Evolutionary conservation across 441 rosid genomes (phyloP).

Genomic region (Euphorbia corollata): DNA sequence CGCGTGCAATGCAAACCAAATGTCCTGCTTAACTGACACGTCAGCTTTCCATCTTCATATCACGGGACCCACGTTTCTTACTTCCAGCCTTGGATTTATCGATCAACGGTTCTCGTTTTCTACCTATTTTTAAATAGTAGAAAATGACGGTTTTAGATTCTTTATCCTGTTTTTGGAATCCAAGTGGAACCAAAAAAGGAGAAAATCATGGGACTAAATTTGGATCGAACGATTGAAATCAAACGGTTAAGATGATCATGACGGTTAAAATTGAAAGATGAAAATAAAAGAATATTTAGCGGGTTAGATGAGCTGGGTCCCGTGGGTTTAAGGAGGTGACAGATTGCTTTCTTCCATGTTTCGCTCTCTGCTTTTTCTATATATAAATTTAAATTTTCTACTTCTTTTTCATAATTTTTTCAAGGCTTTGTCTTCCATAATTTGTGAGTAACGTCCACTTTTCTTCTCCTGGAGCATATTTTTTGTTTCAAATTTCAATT

Average conservation of each 20-base stretch:
- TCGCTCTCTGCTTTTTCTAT: background rate
- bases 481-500: too few species aligned
- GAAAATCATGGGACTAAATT: too few species aligned
- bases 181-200: background rate
- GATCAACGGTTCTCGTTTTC: conserved; percentile 4
- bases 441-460: conserved; percentile 9
- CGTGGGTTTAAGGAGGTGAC: conserved; percentile 15
- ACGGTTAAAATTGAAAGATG: background rate
- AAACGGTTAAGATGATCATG: background rate
- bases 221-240: conserved; percentile 12
- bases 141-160: too few species aligned
- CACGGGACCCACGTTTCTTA: conserved; percentile 2
- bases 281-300: background rate
- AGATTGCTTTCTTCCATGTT: conserved; percentile 13
- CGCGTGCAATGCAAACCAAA: too few species aligned
- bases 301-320: conserved; percentile 18
- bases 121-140: too few species aligned
- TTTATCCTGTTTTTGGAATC: background rate
- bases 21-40: conserved; percentile 6
- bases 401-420: background rate
- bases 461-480: too few species aligned
- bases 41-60: conserved; percentile 3
- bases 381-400: conserved; percentile 1
- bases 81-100: background rate
- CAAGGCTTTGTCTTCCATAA: background rate